A percentile compares a stretch with the other conserved stretches of the same genome.
phyloP scores from a whole-genome alignment of 345 rosid genomes.

The Iberis pinnata region DNA sequence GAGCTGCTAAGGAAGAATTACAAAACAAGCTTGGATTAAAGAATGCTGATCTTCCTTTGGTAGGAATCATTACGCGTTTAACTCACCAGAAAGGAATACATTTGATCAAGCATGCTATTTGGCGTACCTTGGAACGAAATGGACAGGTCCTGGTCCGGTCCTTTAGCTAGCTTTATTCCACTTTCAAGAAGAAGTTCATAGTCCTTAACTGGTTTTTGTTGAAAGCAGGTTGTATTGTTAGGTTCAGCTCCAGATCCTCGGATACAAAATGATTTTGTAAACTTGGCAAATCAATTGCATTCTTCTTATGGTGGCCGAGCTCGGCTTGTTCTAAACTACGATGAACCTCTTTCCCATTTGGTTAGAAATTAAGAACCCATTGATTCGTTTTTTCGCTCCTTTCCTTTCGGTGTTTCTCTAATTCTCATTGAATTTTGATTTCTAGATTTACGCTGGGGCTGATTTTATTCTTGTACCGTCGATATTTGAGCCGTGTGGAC shows the following conservation, averaged over 20 bases:
- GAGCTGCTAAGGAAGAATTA: slow-evolving; percentile 79
- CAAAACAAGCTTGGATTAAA: slow-evolving; percentile 67
- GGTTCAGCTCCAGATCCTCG: slow-evolving; percentile 98
- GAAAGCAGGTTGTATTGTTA: slow-evolving; percentile 70
- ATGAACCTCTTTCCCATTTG: slow-evolving; percentile 96
- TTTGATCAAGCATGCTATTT: slow-evolving; percentile 83
- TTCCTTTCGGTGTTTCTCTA: neutral
- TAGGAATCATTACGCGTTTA: slow-evolving; percentile 79
- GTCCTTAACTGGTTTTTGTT: slow-evolving; percentile 16
- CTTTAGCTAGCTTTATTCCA: slow-evolving; percentile 1
- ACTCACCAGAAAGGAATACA: slow-evolving; percentile 97
- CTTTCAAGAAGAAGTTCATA: slow-evolving; percentile 7
- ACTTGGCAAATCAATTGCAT: slow-evolving; percentile 70
- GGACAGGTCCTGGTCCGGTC: slow-evolving; percentile 98
- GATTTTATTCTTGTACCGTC: slow-evolving; percentile 93
- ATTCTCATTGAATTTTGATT: neutral
- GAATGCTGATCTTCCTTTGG: slow-evolving; percentile 55
- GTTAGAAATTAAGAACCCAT: slow-evolving; percentile 26
- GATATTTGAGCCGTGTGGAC: slow-evolving; percentile 92
- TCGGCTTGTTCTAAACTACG: slow-evolving; percentile 77
- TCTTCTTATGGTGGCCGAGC: slow-evolving; percentile 56
- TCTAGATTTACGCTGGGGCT: slow-evolving; percentile 83
- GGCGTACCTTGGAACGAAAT: slow-evolving; percentile 63
- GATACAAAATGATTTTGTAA: slow-evolving; percentile 81
- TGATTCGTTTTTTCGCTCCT: neutral